Evolutionary conservation across 371 early-diverging fungal genomes (phyloP), one percentile per base, ranked within the genome.

Genomic region (Mucor irregularis): DNA sequence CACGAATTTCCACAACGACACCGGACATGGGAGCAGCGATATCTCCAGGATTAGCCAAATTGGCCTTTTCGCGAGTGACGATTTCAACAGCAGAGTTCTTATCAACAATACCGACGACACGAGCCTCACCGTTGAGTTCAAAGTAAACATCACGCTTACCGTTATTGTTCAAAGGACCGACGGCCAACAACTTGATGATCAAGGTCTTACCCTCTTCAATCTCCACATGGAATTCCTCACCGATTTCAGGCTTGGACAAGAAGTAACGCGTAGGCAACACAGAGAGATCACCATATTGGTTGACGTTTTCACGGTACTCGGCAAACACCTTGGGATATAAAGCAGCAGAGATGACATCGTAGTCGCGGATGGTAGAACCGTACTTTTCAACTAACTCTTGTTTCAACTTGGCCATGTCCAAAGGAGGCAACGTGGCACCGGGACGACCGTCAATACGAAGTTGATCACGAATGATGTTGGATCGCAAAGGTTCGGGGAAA

Each of bases 11-110:
- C 19, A 97, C 84, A 4, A 97, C 92, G 1, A 92, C 90, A 51
- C 97, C 96, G 25, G 90, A 85, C 96, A 96, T 96, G n/a, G 96
- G 96, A 7, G 94, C 93, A n/a, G 90, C 92, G 30, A 96, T 80
- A 47, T 97, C 92, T 50, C 87, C 87, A 59, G 89, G 87, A 25
- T 86, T 84, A 49, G 76, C 66, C 0, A 87, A 67, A 63, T 91
- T 84, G 16, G 96, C 97, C 69, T 88, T 90, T 40, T 81, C 82
- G 25, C 96, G 88, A 16, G 83, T 71, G 10, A 84, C 79, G 46
- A 73, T 74, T 59, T 86, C 88, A 8, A 81, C 78, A 40, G 86
- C 86, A 22, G 85, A 77, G 30, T 76, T 80, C 21, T 48, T 62
- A 57, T 91, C 92, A 21, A 66, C 73, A 26, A 91, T 80, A 31